Conservation (phyloP, 331 rosid species). For the Arachis monticola region DNA sequence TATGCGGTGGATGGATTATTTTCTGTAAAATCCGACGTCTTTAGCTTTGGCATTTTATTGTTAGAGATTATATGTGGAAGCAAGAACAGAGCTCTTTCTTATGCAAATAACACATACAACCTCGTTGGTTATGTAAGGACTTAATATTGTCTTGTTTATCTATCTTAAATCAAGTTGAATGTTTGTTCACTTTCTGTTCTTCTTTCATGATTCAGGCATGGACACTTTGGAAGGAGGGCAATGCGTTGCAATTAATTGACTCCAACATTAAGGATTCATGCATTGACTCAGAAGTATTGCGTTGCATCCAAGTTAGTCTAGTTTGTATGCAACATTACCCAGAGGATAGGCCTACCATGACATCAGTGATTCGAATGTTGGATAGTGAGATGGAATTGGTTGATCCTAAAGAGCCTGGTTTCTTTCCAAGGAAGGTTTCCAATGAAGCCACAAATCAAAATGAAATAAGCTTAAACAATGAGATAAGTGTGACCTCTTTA, state of each 20-base stretch:
- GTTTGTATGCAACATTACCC: neutral
- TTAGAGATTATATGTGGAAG: slow-evolving; percentile 7
- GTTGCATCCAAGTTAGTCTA: neutral
- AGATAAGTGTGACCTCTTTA: slow-evolving; percentile 1
- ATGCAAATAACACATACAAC: neutral
- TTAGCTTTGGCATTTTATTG: neutral
- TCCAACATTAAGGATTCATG: neutral
- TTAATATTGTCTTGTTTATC: neutral
- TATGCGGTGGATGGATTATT: neutral
- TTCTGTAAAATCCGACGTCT: neutral
- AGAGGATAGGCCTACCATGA: slow-evolving; percentile 10
- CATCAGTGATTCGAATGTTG: slow-evolving; percentile 8
- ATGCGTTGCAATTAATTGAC: slow-evolving; percentile 3
- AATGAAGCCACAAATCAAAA: neutral
- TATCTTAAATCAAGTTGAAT: neutral
- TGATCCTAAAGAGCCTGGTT: slow-evolving; percentile 28
- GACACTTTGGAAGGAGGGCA: slow-evolving; percentile 31
- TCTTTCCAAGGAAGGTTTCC: neutral
- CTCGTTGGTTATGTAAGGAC: slow-evolving; percentile 3
- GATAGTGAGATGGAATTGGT: slow-evolving; percentile 27
- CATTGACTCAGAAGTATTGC: neutral
- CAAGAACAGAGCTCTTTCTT: slow-evolving; percentile 19
- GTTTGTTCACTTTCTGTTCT: neutral
- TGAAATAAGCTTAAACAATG: neutral
- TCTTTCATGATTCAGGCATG: slow-evolving; percentile 16